Percentiles rank a stretch among this genome's conserved stretches.
These are phyloP conservation scores for Myrmaecium sp. DNA, from an alignment of 2,329 filamentous ascomycete genomes.

Conservation along the genomic window DNA sequence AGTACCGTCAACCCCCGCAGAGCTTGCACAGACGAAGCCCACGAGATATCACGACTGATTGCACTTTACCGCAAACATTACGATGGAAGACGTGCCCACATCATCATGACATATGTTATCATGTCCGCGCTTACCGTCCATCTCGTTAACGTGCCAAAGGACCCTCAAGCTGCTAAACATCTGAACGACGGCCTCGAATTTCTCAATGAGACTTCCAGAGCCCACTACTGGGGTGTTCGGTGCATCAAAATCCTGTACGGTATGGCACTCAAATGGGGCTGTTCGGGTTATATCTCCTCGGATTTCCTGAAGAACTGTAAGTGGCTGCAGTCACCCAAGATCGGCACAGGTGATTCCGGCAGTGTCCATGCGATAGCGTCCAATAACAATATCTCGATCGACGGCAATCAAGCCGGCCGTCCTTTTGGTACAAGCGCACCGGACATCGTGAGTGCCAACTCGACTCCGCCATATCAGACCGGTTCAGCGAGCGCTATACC, in stretches of 20 bases:
- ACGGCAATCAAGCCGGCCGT: too few species aligned
- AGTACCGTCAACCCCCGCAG: slow-evolving; percentile 47
- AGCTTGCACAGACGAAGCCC: slow-evolving; percentile 39
- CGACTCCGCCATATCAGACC: too few species aligned
- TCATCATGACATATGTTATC: slow-evolving; percentile 23
- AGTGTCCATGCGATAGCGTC: too few species aligned
- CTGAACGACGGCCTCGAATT: slow-evolving; percentile 26
- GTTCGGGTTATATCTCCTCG: too few species aligned
- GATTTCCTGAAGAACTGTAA: slow-evolving; percentile 22
- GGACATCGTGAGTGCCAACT: too few species aligned
- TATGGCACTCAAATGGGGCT: slow-evolving; percentile 27
- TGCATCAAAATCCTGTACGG: slow-evolving; percentile 26
- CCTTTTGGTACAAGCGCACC: too few species aligned
- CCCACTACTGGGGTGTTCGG: slow-evolving; percentile 26
- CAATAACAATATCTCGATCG: too few species aligned
- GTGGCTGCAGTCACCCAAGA: too few species aligned
- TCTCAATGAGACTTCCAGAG: slow-evolving; percentile 24
- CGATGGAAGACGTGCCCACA: slow-evolving; percentile 22
- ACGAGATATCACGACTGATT: slow-evolving; percentile 25
- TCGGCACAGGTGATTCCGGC: too few species aligned
- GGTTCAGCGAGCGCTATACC: too few species aligned
- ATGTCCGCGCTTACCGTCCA: slow-evolving; percentile 28
- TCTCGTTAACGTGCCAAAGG: slow-evolving; percentile 25
- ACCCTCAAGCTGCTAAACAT: slow-evolving; percentile 17
- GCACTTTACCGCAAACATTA: slow-evolving; percentile 27